phyloP scores from a whole-genome alignment of 2,329 filamentous ascomycete species.

The Neofusicoccum laricinum region DNA sequence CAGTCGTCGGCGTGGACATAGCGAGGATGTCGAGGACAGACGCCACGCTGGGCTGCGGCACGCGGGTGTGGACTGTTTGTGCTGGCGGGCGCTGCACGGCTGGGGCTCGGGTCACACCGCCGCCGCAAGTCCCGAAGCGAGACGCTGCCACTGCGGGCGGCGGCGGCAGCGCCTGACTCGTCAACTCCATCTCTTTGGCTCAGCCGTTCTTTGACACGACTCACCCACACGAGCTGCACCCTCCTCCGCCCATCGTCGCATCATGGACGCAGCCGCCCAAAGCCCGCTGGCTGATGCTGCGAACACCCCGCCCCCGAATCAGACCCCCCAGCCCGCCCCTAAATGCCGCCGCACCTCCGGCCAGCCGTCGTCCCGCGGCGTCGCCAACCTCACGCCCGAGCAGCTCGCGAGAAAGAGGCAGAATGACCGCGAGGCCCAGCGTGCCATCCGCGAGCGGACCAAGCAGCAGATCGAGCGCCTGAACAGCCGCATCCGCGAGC shows the following conservation, averaged over 20 bases:
- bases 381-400: conserved; percentile 82
- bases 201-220: conserved; percentile 1
- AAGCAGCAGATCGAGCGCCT: conserved; percentile 74
- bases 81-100: too few relatives aligned
- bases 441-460: conserved; percentile 79
- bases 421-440: conserved; percentile 85
- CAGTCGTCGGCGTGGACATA: too few relatives aligned
- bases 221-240: conserved; percentile 5
- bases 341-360: conserved; percentile 36
- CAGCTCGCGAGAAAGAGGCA: conserved; percentile 87
- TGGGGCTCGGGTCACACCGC: background rate
- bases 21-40: too few relatives aligned
- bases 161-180: background rate
- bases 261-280: conserved; percentile 8
- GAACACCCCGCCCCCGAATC: background rate
- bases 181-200: conserved; percentile 3
- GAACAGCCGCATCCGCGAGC: conserved; percentile 69
- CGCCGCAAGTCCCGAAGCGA: background rate
- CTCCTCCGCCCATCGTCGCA: conserved; percentile 8
- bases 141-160: background rate
- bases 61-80: too few relatives aligned
- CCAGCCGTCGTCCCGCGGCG: conserved; percentile 60
- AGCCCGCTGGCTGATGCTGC: background rate
- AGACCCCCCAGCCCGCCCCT: conserved; percentile 1
- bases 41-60: too few relatives aligned